These are phyloP conservation scores for Solanum aculeatissimum DNA, from an alignment of 305 asterid species.

Conservation along the genomic window DNA sequence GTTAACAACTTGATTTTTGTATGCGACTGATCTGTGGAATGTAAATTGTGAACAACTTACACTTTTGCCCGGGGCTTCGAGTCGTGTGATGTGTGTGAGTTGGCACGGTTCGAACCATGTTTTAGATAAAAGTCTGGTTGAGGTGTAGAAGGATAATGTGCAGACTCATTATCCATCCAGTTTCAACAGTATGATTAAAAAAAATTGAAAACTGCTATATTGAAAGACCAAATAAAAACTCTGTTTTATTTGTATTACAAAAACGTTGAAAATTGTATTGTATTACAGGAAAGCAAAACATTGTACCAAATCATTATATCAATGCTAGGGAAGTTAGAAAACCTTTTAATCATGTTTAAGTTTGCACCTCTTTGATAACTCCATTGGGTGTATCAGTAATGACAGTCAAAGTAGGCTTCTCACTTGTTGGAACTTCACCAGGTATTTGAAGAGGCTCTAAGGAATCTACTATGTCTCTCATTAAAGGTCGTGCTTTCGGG, in stretches of 20 bases:
- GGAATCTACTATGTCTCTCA: slow-evolving; percentile 83
- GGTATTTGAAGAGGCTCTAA: slow-evolving; percentile 75
- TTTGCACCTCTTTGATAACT: slow-evolving; percentile 12
- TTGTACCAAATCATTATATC: neutral
- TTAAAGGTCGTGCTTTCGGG: slow-evolving; percentile 84
- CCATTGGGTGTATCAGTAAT: slow-evolving; percentile 22
- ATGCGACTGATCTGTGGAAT: neutral
- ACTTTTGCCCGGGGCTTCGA: neutral
- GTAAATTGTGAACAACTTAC: neutral
- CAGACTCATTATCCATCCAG: neutral
- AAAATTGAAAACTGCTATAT: neutral
- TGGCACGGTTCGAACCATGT: neutral
- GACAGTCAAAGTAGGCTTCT: slow-evolving; percentile 31
- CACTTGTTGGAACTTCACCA: slow-evolving; percentile 8
- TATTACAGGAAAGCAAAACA: neutral
- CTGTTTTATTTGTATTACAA: neutral
- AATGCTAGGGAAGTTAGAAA: neutral
- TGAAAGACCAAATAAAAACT: neutral
- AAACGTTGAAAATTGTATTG: neutral
- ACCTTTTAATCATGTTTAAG: neutral
- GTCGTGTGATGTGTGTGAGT: neutral
- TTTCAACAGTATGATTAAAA: neutral
- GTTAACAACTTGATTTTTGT: neutral
- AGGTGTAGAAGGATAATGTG: neutral
- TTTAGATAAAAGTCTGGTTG: neutral